These are phyloP conservation scores for Arthrobotrys megalospora DNA, from an alignment of 2,329 filamentous ascomycete genomes.

Conservation along the genomic window DNA sequence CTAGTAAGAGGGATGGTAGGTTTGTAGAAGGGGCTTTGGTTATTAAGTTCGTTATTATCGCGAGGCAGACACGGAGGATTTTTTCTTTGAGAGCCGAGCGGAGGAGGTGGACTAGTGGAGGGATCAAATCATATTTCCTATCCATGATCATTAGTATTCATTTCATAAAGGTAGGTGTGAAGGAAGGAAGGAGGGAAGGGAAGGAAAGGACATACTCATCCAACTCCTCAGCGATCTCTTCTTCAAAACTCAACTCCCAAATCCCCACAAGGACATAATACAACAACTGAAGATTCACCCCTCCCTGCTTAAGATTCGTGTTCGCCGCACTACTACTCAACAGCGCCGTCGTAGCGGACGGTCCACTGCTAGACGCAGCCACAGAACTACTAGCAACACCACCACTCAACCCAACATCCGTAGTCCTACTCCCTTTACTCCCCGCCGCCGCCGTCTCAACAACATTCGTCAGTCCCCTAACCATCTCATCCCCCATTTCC, in stretches of 20 bases:
- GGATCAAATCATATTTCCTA: conserved; percentile 92
- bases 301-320: conserved; percentile 80
- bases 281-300: conserved; percentile 90
- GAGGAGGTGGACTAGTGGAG: conserved; percentile 92
- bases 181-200: conserved; percentile 49
- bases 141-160: conserved; percentile 53
- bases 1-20: conserved; percentile 87
- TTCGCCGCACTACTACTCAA: conserved; percentile 68
- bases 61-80: conserved; percentile 90
- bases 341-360: conserved; percentile 2
- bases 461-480: conserved; percentile 39
- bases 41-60: conserved; percentile 90
- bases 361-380: no score
- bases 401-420: conserved; percentile 36
- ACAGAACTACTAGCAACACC: background rate
- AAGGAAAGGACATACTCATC: conserved; percentile 77
- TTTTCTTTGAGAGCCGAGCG: conserved; percentile 97
- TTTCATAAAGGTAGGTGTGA: background rate
- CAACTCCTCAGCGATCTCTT: conserved; percentile 80
- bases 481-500: conserved; percentile 87
- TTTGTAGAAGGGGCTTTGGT: conserved; percentile 77
- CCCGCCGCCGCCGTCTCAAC: conserved; percentile 56
- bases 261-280: conserved; percentile 94
- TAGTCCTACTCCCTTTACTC: conserved; percentile 45
- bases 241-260: conserved; percentile 97